Evolutionary conservation across 1,284 basidiomycete species (phyloP).

Genomic region (Irpex sp.): DNA sequence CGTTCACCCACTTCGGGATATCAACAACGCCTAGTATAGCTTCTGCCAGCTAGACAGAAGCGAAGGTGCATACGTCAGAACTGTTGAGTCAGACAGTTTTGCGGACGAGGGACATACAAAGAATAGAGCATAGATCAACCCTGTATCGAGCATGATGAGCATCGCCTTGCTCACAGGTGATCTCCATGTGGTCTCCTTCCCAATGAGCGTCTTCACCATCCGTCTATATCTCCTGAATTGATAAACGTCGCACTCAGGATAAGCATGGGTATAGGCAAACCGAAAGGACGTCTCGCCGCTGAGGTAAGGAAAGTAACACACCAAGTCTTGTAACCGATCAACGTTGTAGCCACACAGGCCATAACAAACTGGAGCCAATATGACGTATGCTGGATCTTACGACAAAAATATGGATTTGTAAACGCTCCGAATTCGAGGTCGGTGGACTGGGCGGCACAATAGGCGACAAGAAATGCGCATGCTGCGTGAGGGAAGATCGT

Average conservation of each 20-base stretch:
- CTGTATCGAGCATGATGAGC: conserved; percentile 17
- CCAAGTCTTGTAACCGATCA: conserved; percentile 18
- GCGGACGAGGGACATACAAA: conserved; percentile 7
- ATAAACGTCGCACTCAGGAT: not conserved
- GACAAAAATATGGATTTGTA: conserved; percentile 14
- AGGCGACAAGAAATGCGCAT: conserved; percentile 6
- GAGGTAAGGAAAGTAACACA: not conserved
- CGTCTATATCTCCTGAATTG: conserved; percentile 12
- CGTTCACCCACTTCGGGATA: conserved; percentile 4
- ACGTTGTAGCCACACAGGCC: conserved; percentile 11
- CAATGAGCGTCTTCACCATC: conserved; percentile 7
- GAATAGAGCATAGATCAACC: conserved; percentile 12
- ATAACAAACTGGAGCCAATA: conserved; percentile 13
- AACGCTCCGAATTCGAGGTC: conserved; percentile 13
- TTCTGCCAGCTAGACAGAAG: not conserved
- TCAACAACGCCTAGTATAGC: conserved; percentile 6
- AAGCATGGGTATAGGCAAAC: no score
- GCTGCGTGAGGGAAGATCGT: not conserved
- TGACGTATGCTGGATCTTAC: conserved; percentile 14
- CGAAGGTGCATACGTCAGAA: not conserved
- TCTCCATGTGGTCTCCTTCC: conserved; percentile 1
- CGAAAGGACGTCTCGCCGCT: no score
- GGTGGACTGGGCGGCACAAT: conserved; percentile 11
- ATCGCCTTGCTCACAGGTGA: conserved; percentile 14
- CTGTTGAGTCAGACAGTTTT: not conserved